Base-by-base conservation (phyloP, 495 filamentous ascomycete species). In the Lophiotrema nucula region DNA sequence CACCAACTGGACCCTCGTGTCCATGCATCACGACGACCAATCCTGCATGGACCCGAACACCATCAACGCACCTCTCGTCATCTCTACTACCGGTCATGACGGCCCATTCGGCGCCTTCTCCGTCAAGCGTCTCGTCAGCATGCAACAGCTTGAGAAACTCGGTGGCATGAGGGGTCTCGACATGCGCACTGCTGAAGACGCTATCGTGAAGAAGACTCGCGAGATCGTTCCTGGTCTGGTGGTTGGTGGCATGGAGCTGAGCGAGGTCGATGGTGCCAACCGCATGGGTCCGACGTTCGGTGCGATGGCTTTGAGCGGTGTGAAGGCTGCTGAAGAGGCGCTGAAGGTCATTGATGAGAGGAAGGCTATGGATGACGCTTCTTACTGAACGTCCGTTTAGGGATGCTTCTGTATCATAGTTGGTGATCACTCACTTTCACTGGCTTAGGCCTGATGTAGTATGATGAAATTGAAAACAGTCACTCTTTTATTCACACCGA, bases 41-140 rank as follows among this genome's bases (percentile, higher is more conserved):
- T 86, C 81, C 56, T 93, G 89, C 85, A 95, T 93, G 89, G 90
- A 96, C 72, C 90, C 90, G 59, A 96, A 91, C 80, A 95, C 90
- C 70, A 91, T 96, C 79, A 95, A 95, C 69, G 88, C 88, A 2
- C 88, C 90, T 2, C 70, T 96, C 53, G 76, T 93, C 60, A 86
- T 96, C 73, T 88, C 83, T 54, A 95, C 90, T 37, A 95, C 90
- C 10, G 90, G 90, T 28, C 90, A 96, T 64, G 90, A 96, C 60
- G 90, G 89, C 4, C 90, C 90, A 13, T 92, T 92, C 68, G 90
- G 90, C 53, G 90, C 90, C 37, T 96, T 96, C 80, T 83, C 77
- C 56, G 89, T 86, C 53, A 93, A 93, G 81, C 80, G 89, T 38
- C 81, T 93, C 12, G 88, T 90, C 33, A 83, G 81, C 67, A 95